Base-by-base conservation (phyloP, 805 yeast genomes). In the Hanseniaspora taiwanica region DNA sequence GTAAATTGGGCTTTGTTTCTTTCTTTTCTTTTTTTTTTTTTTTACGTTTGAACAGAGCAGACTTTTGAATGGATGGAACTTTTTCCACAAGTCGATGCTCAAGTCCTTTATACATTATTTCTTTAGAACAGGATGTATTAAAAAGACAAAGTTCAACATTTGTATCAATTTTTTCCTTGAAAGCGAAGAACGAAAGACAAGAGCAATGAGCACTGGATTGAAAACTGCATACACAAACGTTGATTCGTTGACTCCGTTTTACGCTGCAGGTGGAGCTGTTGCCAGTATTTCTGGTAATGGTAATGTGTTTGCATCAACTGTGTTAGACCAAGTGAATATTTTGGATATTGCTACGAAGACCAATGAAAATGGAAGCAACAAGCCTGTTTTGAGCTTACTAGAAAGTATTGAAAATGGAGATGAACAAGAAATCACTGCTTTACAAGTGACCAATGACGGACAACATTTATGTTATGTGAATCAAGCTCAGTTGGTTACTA, bases 401-500 rank as follows among this genome's bases (percentile, higher is more conserved):
- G 77, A 74, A 48, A 69, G 65, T 33, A 60, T 91, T 27, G 81
- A 79, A 43, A 96, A 94, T 24, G 96, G 68, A 45, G 75, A 89
- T 55, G 94, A 85, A 31, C 85, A 80, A 48, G 66, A 69, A 39
- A 66, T 91, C 36, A 84, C 96, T 0, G 76, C 82, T 5, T 58
- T 91, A 34, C 74, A 72, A 39, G 51, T 91, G 3, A 72, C 96
- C 1, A 84, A 94, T 1, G 85, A 86, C 55, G 91, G 84, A 1
- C 51, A 60, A 27, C 69, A 65, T 38, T 56, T 91, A 24, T 85
- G 86, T 1, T 74, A 78, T 16, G 74, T 83, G 10, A 81, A 94
- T 0, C 85, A 86, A 52, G 80, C 94, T 2, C 87, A 85, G 52
- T 84, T 81, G 55, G 67, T 91, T 48, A 72, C 79, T 40, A 68